Evolutionary conservation across 257 asterid species (phyloP), one percentile per base, ranked within the genome.

Genomic region (Solanum microdontum): DNA sequence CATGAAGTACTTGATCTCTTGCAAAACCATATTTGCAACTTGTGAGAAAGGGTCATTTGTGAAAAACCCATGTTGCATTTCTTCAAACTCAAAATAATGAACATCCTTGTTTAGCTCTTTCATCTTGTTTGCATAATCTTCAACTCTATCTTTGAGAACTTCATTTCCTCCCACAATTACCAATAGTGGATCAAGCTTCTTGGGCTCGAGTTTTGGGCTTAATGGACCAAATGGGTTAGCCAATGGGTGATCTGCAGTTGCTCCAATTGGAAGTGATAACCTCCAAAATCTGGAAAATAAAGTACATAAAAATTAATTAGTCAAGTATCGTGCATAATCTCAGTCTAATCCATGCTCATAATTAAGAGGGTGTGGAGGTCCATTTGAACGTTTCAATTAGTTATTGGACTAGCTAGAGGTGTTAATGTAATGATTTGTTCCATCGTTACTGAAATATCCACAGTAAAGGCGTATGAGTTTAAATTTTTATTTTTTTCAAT

Each of bases 151-250:
- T 84, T 88, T 94, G 94, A 94, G 87, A 70, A 94, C 24, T 87
- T 95, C 97, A 68, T 79, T 39, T 34, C 91, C 93, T 58, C 97
- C 95, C 23, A 89, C 97, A 11, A 95, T 37, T 40, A 95, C 96
- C 87, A 94, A 69, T 11, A 94, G 86, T 87, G 95, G 96, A 88
- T 90, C 97, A 3, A 95, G 87, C 87, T 26, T 87, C 33, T 90
- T 55, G 1, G 87, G 2, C 11, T 93, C 93, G 12, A 93, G 92
- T 14, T 28, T 91, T 82, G 93, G 92, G 90, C 95, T 93, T 45
- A 7, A 79, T 0, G 97, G 96, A 80, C 98, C 98, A 89, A 94
- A 94, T 2, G 97, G 97, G 89, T 95, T 95, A 34, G 94, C 97
- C 74, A 89, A 17, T 28, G 95, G 95, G 43, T 93, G 92, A 90